A percentile compares a stretch with the other conserved stretches of the same genome.
phyloP scores from a whole-genome alignment of 140 eudicot species.

The Ambrosia hybrid region DNA sequence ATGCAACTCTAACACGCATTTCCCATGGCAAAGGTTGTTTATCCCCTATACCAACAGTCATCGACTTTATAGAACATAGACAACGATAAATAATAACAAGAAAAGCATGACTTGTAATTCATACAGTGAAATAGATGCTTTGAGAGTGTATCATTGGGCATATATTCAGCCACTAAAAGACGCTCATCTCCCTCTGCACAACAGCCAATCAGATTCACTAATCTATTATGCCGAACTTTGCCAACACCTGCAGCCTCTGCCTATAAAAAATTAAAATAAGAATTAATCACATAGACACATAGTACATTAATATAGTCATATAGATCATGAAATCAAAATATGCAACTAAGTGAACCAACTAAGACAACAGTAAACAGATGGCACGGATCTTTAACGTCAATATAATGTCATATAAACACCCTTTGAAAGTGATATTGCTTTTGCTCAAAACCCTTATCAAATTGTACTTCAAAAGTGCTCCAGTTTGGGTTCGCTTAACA shows the following conservation, averaged over 20 bases:
- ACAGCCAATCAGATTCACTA: conserved; percentile 91
- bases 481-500: too few species aligned
- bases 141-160: conserved; percentile 94
- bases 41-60: conserved; percentile 68
- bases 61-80: conserved; percentile 2
- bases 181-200: conserved; percentile 99
- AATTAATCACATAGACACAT: conserved; percentile 7
- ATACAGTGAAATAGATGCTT: conserved; percentile 98
- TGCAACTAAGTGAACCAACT: neutral
- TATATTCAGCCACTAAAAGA: conserved; percentile 92
- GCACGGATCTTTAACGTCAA: too few species aligned
- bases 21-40: conserved; percentile 98
- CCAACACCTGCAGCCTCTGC: conserved; percentile 98
- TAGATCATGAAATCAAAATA: conserved; percentile 2
- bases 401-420: too few species aligned
- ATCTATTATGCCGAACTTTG: conserved; percentile 83
- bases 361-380: too few species aligned
- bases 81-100: neutral
- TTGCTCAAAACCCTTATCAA: too few species aligned
- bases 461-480: too few species aligned
- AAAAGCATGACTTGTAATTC: conserved; percentile 24
- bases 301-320: conserved; percentile 6
- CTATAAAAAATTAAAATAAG: conserved; percentile 37
- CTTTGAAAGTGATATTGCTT: too few species aligned
- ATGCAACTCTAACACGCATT: conserved; percentile 98